Percentiles rank a stretch among this genome's conserved stretches.
Conservation (phyloP, 169 alveolate genomes). For the Plasmodium gallinaceum region DNA sequence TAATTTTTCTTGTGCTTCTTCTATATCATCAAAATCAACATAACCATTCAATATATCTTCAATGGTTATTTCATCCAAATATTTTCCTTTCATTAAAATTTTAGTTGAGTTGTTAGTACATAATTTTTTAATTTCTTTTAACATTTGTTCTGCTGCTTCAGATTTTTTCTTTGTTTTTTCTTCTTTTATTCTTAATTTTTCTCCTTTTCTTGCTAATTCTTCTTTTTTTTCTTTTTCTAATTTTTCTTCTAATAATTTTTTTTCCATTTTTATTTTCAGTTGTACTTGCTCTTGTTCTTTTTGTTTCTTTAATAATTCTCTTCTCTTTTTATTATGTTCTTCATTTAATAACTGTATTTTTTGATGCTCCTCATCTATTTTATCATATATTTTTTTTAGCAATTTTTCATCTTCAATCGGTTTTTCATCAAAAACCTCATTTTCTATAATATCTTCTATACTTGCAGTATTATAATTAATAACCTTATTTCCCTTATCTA, state of each 20-base stretch:
- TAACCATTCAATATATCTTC: conserved; percentile 90
- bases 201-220: conserved; percentile 86
- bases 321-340: conserved; percentile 84
- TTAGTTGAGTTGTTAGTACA: conserved; percentile 84
- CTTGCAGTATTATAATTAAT: conserved; percentile 48
- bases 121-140: conserved; percentile 84
- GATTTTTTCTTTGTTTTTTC: conserved; percentile 78
- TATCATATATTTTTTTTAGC: conserved; percentile 59
- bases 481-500: conserved; percentile 58
- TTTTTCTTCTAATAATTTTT: conserved; percentile 83
- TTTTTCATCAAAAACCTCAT: conserved; percentile 66
- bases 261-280: conserved; percentile 88
- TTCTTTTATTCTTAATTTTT: conserved; percentile 82
- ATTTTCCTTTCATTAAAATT: conserved; percentile 89
- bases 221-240: conserved; percentile 87
- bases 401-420: conserved; percentile 71
- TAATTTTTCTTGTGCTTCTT: conserved; percentile 89
- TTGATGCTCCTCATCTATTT: conserved; percentile 74
- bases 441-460: conserved; percentile 62
- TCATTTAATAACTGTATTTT: conserved; percentile 62
- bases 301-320: conserved; percentile 84
- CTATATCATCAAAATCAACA: conserved; percentile 91
- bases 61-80: conserved; percentile 89
- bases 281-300: conserved; percentile 89
- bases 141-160: conserved; percentile 84